Evolutionary conservation across 805 yeast species (phyloP).

Genomic region (Spathaspora passalidarum): DNA sequence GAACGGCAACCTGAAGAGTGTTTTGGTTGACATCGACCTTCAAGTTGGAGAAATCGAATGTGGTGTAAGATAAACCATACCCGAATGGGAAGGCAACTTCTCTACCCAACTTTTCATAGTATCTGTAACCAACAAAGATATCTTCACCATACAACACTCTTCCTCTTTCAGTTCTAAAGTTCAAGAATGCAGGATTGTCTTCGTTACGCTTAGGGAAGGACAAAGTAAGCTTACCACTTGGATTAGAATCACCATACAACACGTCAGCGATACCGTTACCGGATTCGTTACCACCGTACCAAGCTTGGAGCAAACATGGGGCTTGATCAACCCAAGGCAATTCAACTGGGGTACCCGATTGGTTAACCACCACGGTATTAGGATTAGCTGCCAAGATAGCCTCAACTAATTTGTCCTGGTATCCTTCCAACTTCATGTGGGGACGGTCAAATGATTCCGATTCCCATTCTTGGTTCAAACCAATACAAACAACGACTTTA

Average conservation of each 20-base stretch:
- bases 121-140: constrained; percentile 29
- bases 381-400: constrained; percentile 25
- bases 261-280: constrained; percentile 33
- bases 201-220: constrained; percentile 20
- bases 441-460: constrained; percentile 29
- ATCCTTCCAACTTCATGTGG: constrained; percentile 27
- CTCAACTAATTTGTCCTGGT: constrained; percentile 22
- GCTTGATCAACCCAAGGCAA: constrained; percentile 29
- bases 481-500: constrained; percentile 26
- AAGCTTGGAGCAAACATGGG: constrained; percentile 26
- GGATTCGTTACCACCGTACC: constrained; percentile 35
- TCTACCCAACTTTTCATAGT: constrained; percentile 24
- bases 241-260: constrained; percentile 29
- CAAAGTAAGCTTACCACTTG: constrained; percentile 26
- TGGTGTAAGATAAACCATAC: constrained; percentile 28
- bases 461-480: constrained; percentile 29
- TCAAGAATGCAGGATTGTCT: constrained; percentile 29
- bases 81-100: constrained; percentile 33
- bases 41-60: constrained; percentile 16
- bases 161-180: constrained; percentile 28
- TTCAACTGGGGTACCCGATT: constrained; percentile 31
- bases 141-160: constrained; percentile 32
- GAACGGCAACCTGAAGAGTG: constrained; percentile 14
- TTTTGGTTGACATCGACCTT: constrained; percentile 15
- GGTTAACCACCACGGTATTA: constrained; percentile 30